Conservation (phyloP, 148 eudicot genomes). For the Pouteria glomerata region DNA sequence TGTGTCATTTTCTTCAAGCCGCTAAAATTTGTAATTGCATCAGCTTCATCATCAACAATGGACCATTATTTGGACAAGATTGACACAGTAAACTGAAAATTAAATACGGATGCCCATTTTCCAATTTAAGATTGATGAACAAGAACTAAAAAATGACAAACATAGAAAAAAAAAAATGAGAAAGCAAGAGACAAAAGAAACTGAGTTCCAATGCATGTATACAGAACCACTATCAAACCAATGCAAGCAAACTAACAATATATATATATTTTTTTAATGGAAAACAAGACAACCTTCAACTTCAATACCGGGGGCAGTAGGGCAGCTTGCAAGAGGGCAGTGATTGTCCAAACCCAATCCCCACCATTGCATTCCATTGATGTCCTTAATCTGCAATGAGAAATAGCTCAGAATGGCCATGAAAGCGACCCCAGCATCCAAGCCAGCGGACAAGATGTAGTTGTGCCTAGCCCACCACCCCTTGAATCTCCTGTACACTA, state of each 20-base stretch:
- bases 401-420: conserved; percentile 37
- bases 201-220: too few relatives aligned
- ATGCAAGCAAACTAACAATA: neutral
- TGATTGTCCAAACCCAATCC: conserved; percentile 34
- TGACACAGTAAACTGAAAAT: too few relatives aligned
- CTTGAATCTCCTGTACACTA: conserved; percentile 23
- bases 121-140: too few relatives aligned
- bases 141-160: too few relatives aligned
- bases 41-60: too few relatives aligned
- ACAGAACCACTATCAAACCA: too few relatives aligned
- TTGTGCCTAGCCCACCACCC: conserved; percentile 42
- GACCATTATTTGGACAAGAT: too few relatives aligned
- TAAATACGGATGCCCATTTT: too few relatives aligned
- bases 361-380: conserved; percentile 40
- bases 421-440: conserved; percentile 41
- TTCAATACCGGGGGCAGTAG: conserved; percentile 39
- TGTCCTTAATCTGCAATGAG: conserved; percentile 20
- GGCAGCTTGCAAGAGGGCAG: conserved; percentile 41
- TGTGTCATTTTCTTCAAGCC: too few relatives aligned
- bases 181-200: too few relatives aligned
- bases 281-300: conserved; percentile 28
- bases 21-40: too few relatives aligned
- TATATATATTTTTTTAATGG: conserved; percentile 9
- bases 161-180: too few relatives aligned
- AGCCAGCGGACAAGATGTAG: conserved; percentile 32